Evolutionary conservation across 2,329 filamentous ascomycete species (phyloP).

Genomic region (Fusarium sp.): DNA sequence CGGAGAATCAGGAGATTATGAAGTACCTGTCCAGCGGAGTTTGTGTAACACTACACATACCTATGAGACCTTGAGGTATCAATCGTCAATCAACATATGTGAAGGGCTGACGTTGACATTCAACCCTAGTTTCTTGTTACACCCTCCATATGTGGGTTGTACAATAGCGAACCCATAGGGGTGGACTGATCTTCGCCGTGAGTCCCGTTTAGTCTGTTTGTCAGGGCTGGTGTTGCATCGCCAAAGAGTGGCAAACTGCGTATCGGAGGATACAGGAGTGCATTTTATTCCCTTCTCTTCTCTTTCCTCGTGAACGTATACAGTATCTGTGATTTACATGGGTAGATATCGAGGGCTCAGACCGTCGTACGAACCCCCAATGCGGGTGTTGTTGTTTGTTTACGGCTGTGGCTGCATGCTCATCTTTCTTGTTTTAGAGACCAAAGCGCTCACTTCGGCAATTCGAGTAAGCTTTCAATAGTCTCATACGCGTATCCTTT

Average conservation of each 20-base stretch:
- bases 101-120: constrained; percentile 17
- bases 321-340: not conserved
- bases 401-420: constrained; percentile 27
- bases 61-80: too few species aligned
- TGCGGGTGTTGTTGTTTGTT: constrained; percentile 24
- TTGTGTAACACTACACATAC: not conserved
- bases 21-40: not conserved
- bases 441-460: constrained; percentile 22
- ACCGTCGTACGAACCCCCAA: constrained; percentile 15
- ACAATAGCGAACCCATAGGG: constrained; percentile 20
- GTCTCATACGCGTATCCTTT: constrained; percentile 25
- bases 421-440: constrained; percentile 7
- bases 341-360: constrained; percentile 1
- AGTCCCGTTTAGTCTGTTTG: constrained; percentile 14
- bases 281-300: not conserved
- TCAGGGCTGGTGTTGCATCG: constrained; percentile 22
- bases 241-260: constrained; percentile 29
- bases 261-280: constrained; percentile 25
- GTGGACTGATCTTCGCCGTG: constrained; percentile 15
- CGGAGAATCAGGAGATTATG: constrained; percentile 4
- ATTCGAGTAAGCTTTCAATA: constrained; percentile 26
- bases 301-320: not conserved
- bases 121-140: constrained; percentile 9
- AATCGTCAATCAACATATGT: not conserved
- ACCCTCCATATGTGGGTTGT: constrained; percentile 3